A percentile compares a stretch with the other conserved stretches of the same genome.
Conservation (phyloP, 495 filamentous ascomycete genomes). For the Aspergillus asperescens region DNA sequence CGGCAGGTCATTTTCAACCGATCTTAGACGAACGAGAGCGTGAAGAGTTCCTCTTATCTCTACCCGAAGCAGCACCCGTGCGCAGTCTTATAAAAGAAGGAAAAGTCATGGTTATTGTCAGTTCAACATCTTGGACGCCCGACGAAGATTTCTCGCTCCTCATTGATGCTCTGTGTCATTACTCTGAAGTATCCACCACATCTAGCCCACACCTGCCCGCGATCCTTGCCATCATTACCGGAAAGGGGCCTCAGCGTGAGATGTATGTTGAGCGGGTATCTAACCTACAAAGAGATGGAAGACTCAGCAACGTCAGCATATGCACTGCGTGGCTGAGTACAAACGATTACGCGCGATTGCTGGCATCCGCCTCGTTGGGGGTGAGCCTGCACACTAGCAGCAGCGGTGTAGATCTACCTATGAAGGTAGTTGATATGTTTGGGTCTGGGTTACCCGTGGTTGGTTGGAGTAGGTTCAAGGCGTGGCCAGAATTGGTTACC, state of each 20-base stretch:
- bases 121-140: constrained; percentile 91
- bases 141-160: constrained; percentile 93
- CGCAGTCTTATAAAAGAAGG: constrained; percentile 52
- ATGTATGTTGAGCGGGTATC: constrained; percentile 64
- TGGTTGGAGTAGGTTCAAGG: constrained; percentile 75
- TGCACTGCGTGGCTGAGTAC: constrained; percentile 77
- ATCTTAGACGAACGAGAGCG: constrained; percentile 47
- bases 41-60: constrained; percentile 50
- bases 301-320: constrained; percentile 63
- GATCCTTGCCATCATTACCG: constrained; percentile 84
- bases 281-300: constrained; percentile 50
- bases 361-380: constrained; percentile 86
- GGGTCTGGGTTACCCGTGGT: constrained; percentile 87
- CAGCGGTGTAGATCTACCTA: constrained; percentile 91
- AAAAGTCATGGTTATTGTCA: constrained; percentile 64
- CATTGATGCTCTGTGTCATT: constrained; percentile 73
- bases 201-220: constrained; percentile 46
- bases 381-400: constrained; percentile 88
- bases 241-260: constrained; percentile 79
- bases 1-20: constrained; percentile 73
- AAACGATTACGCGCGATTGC: constrained; percentile 74
- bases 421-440: constrained; percentile 99
- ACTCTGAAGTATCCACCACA: constrained; percentile 50
- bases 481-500: constrained; percentile 78
- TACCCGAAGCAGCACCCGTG: constrained; percentile 55